Evolutionary conservation across 805 yeast genomes (phyloP), one percentile per base, ranked within the genome.

Genomic region (Yueomyces sp.): DNA sequence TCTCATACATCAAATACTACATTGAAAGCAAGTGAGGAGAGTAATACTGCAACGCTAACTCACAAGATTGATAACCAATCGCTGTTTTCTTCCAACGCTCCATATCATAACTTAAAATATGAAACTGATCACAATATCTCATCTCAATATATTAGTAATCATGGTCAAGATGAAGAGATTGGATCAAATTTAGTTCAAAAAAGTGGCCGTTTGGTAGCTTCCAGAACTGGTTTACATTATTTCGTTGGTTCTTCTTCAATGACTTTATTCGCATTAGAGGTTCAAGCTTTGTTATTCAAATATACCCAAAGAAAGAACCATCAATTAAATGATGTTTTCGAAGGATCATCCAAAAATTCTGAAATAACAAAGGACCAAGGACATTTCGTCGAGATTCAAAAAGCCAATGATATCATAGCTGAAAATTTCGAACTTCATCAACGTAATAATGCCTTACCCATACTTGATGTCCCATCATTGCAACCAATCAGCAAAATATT

Each of bases 211-310:
- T 63, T 83, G 38, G 77, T 83, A 2, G 81, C 80, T 51, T 79
- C 87, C 0, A 68, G 85, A 48, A 79, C 86, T 1, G 90, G 90
- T 4, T 85, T 81, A 52, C 72, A 76, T 45, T 73, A 81, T 36
- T 83, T 81, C 54, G 84, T 81, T 36, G 94, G 94, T 0, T 79
- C 87, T 0, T 81, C 88, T 0, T 81, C 90, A 1, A 82, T 83
- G 88, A 82, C 92, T 0, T 60, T 82, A 19, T 83, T 83, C 58
- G 88, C 88, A 4, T 64, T 83, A 45, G 90, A 83, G 49, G 80
- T 83, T 44, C 85, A 81, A 54, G 76, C 77, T 45, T 66, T 79
- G 72, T 72, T 78, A 9, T 72, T 77, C 12, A 57, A 60, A 38
- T 53, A 53, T 37, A 38, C 54, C 26, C 44, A 63, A 3, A 42